Base-by-base conservation (phyloP, 2,329 filamentous ascomycete species). In the Colletotrichum somersetense region DNA sequence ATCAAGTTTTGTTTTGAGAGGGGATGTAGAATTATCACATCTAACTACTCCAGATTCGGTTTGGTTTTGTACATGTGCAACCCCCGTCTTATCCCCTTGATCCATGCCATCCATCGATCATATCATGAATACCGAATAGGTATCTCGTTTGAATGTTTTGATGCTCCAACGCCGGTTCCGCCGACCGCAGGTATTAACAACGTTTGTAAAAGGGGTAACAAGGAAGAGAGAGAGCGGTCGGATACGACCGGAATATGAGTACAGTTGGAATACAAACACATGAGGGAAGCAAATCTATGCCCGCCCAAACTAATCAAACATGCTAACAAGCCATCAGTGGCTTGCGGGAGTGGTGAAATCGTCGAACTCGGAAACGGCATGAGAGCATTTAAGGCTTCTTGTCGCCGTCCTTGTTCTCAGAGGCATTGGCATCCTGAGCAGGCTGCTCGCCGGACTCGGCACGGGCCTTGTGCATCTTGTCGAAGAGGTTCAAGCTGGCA, bases 391-490 rank as follows among this genome's bases (percentile, higher is more conserved):
- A 90, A 78, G 88, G 88, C 89, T 91, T 91, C 85, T 85, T 88
- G 84, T 92, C 89, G n/a, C 56, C 56, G 76, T 87, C 89, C 90
- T 95, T 95, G 89, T 93, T 93, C 67, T 73, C 71, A 30, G 66
- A 70, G 30, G 66, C 71, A 87, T 95, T 91, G 76, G 88, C 91
- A 82, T 93, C 91, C 72, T 73, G 71, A 73, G 88, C 79, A 78
- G 84, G 83, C 79, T 89, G 84, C 81, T 89, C 84, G 80, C 86
- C 83, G 77, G 87, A 87, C 87, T 95, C 93, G 77, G 85, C 83
- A 78, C 94, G 92, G 77, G 96, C 94, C 89, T 97, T 97, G 93
- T 99, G 96, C 94, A 99, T 97, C 93, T 98, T 98, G 88, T 98
- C 96, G 84, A 99, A 98, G 80, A 98, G 91, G 86, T 93, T 97